Evolutionary conservation across 495 filamentous ascomycete genomes (phyloP).

Genomic region (Mycothermus thermophilus): DNA sequence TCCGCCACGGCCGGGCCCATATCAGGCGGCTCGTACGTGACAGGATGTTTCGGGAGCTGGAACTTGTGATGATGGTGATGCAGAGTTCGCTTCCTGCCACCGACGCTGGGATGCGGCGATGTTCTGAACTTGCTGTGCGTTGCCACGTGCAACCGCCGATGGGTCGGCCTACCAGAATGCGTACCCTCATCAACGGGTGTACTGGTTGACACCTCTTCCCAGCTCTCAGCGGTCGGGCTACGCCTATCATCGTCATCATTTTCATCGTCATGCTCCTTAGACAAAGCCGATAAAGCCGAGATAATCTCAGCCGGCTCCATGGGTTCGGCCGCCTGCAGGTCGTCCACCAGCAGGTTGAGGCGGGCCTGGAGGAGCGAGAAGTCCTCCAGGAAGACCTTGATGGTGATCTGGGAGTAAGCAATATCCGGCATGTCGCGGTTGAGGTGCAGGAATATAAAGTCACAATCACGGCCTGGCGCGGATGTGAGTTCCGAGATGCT

Average conservation of each 20-base stretch:
- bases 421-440: constrained; percentile 45
- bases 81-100: constrained; percentile 39
- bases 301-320: constrained; percentile 40
- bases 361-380: constrained; percentile 67
- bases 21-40: constrained; percentile 68
- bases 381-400: constrained; percentile 88
- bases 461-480: constrained; percentile 77
- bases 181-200: constrained; percentile 48
- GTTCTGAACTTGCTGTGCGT: constrained; percentile 40
- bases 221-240: constrained; percentile 72
- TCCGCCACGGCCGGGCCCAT: constrained; percentile 59
- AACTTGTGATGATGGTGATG: no score
- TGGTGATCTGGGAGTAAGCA: constrained; percentile 56
- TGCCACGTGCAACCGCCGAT: constrained; percentile 36
- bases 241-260: constrained; percentile 19
- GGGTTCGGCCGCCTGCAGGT: constrained; percentile 51
- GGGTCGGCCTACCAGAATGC: constrained; percentile 25
- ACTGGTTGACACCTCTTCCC: constrained; percentile 69
- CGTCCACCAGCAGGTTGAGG: constrained; percentile 69
- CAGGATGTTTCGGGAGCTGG: constrained; percentile 68
- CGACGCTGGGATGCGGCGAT: constrained; percentile 20
- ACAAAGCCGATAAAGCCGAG: constrained; percentile 38
- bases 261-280: constrained; percentile 39
- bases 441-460: constrained; percentile 83
- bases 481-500: constrained; percentile 77